phyloP scores from a whole-genome alignment of 495 filamentous ascomycete species.

The Hypomontagnella monticulosa region DNA sequence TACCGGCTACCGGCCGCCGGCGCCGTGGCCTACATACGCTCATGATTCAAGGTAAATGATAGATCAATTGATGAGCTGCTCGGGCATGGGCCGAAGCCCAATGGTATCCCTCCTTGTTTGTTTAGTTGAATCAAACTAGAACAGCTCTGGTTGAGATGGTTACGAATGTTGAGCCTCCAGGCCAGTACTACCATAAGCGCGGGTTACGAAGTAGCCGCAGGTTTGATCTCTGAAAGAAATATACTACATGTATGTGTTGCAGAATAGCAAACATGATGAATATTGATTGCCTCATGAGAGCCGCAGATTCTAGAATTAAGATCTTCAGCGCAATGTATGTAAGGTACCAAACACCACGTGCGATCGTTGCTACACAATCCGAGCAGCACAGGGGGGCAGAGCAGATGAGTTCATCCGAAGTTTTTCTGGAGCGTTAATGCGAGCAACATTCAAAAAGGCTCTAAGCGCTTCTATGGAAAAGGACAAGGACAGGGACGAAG shows the following conservation, averaged over 20 bases:
- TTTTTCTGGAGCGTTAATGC: background rate
- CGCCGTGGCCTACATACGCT: constrained; percentile 4
- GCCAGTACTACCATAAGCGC: background rate
- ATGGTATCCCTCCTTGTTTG: background rate
- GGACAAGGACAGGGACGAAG: constrained; percentile 1
- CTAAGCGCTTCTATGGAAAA: constrained; percentile 23
- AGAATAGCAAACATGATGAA: no score
- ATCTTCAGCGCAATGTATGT: background rate
- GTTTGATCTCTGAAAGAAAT: no score
- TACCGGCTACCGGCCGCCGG: constrained; percentile 2
- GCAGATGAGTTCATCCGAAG: constrained; percentile 37
- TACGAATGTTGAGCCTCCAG: background rate
- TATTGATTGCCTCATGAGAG: no score
- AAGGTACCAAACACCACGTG: no score
- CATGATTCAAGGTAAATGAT: background rate
- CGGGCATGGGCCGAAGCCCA: background rate
- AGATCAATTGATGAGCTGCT: background rate
- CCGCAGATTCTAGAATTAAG: no score
- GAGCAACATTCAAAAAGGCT: background rate
- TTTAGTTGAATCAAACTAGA: constrained; percentile 9
- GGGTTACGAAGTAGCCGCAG: no score
- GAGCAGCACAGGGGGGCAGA: background rate
- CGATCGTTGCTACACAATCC: background rate
- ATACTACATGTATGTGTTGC: no score
- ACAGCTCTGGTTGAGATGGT: background rate